Base-by-base conservation (phyloP, 441 rosid genomes). In the Macaranga tanarius region DNA sequence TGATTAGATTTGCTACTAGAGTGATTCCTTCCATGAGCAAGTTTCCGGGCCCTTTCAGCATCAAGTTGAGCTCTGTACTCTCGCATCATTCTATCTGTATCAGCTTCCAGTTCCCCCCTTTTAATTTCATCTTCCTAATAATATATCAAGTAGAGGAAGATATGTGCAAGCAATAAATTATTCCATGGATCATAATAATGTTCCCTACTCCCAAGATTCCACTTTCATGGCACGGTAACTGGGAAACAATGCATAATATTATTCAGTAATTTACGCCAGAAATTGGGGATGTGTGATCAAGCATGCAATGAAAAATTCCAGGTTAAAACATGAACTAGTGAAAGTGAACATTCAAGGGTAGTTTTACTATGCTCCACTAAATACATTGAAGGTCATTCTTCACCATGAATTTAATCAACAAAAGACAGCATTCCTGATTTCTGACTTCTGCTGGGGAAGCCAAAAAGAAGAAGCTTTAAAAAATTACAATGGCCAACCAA, bases 31-130 rank as follows among this genome's bases (percentile, higher is more conserved):
- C 99, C 99, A 19, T 90, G 93, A 42, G 97, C 85, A 75, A 95
- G 98, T 85, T 93, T 95, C 77, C 47, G 75, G 15, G 99, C 86
- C 84, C 99, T 90, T 80, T 95, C 99, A 73, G 98, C 99, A 85
- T 93, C 99, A 60, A 95, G 82, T 82, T 95, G 97, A 66, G 99
- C 99, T 82, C 99, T 88, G 82, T 95, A 95, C 79, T 95, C 95
- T 42, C 90, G 85, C 99, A 95, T 95, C 93, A 95, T 90, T 81
- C 90, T 89, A 80, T 95, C 98, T 1, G 84, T 90, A 81, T 95
- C 98, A 75, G 90, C 90, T 83, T 95, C 99, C 71, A 88, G 77
- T 84, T 89, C 95, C 47, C 97, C 99, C 77, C 87, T 87, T 81
- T 76, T 95, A 79, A 89, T 5, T 77, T 91, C 97, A 65, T 95